Conservation (phyloP, 139 green algal species). For the Chlorella sp. region DNA sequence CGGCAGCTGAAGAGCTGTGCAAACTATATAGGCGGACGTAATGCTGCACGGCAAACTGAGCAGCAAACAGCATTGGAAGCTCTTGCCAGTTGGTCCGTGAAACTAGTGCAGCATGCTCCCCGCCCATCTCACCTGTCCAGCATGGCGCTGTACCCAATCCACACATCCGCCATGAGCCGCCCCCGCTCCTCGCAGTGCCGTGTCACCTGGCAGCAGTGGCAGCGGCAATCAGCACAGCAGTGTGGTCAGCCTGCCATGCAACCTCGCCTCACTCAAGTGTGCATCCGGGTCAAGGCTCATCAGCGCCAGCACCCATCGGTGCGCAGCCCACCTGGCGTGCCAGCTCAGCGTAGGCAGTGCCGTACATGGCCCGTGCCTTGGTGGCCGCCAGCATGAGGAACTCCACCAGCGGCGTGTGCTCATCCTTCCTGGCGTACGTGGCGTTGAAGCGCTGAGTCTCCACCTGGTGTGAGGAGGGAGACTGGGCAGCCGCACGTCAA, state of each 20-base stretch:
- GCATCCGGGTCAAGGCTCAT: no score
- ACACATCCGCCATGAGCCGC: conserved; percentile 28
- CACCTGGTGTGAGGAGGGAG: no score
- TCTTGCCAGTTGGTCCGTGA: no score
- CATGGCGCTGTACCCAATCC: conserved; percentile 29
- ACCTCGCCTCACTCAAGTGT: no score
- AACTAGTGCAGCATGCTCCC: no score
- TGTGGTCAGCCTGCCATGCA: no score
- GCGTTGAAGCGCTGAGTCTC: conserved; percentile 38
- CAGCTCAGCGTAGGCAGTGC: conserved; percentile 19
- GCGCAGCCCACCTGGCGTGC: conserved; percentile 4
- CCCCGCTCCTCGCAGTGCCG: conserved; percentile 29
- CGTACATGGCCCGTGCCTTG: conserved; percentile 22
- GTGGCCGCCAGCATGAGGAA: conserved; percentile 30
- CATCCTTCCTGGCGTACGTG: conserved; percentile 11
- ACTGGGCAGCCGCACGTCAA: no score
- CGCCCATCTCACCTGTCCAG: conserved; percentile 27
- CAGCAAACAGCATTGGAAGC: no score
- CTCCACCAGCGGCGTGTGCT: conserved; percentile 30
- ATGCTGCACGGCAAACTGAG: no score
- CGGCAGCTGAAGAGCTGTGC: no score
- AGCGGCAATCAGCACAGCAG: background rate
- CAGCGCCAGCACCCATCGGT: background rate
- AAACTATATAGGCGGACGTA: no score
- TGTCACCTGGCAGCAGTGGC: conserved; percentile 3